phyloP scores from a whole-genome alignment of 2,329 filamentous ascomycete genomes.

The Verticillium zaregamsianum region DNA sequence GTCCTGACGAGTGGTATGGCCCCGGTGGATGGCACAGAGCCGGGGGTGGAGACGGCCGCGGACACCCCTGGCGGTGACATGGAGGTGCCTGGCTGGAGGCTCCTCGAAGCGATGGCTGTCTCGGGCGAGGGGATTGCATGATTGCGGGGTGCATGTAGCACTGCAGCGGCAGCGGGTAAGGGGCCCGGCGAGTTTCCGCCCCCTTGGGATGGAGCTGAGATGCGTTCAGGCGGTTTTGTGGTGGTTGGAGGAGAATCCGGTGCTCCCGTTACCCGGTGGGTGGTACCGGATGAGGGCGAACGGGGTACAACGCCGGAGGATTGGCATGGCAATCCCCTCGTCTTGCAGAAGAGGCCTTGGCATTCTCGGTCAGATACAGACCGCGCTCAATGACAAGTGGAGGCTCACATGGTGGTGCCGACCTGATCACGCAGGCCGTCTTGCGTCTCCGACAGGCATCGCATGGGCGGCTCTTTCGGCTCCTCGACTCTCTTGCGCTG shows the following conservation, averaged over 20 bases:
- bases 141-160: not conserved
- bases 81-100: not conserved
- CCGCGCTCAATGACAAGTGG: not conserved
- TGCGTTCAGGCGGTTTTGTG: not conserved
- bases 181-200: not conserved
- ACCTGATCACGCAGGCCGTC: constrained; percentile 42
- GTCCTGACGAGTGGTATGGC: constrained; percentile 20
- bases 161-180: not conserved
- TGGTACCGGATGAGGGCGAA: not conserved
- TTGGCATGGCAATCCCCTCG: constrained; percentile 25
- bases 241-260: not conserved
- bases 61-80: constrained; percentile 4
- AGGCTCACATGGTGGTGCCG: constrained; percentile 37
- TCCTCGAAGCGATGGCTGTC: not conserved
- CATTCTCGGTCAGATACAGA: not conserved
- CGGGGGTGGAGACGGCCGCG: constrained; percentile 4
- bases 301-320: constrained; percentile 17
- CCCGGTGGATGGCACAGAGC: not conserved
- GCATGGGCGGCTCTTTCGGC: constrained; percentile 42
- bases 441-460: constrained; percentile 40
- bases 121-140: not conserved
- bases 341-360: constrained; percentile 28
- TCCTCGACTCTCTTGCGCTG: constrained; percentile 32
- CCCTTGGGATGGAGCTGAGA: not conserved
- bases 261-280: not conserved